phyloP scores from a whole-genome alignment of 768 basidiomycete species.

The Exidia glandulosa region DNA sequence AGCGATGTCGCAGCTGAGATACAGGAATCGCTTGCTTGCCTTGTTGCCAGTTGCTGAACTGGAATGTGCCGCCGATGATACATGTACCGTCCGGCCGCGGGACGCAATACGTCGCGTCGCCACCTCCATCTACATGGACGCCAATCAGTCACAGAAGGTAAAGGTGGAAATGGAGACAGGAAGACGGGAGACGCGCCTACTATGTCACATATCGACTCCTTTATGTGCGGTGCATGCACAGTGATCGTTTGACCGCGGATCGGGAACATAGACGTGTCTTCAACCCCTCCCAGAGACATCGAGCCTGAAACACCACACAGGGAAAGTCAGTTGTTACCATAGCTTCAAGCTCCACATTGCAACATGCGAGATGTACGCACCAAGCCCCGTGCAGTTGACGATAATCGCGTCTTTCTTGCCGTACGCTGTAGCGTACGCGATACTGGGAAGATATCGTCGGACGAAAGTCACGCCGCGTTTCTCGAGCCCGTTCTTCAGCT shows the following conservation, averaged over 20 bases:
- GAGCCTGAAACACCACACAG: too few species aligned
- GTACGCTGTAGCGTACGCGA: slow-evolving; percentile 34
- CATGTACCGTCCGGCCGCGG: slow-evolving; percentile 36
- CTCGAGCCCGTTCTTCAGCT: slow-evolving; percentile 16
- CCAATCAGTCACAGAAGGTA: not conserved
- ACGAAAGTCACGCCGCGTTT: slow-evolving; percentile 33
- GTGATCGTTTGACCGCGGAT: slow-evolving; percentile 79
- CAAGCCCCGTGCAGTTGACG: slow-evolving; percentile 47
- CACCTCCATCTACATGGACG: not conserved
- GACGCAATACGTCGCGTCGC: slow-evolving; percentile 44
- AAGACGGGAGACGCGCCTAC: not conserved
- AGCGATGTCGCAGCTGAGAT: too few species aligned
- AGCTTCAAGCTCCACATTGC: too few species aligned
- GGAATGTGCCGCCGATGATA: slow-evolving; percentile 49
- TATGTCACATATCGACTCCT: slow-evolving; percentile 20
- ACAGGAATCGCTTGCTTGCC: too few species aligned
- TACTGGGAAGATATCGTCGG: slow-evolving; percentile 27
- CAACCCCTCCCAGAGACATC: slow-evolving; percentile 64
- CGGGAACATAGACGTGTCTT: slow-evolving; percentile 64
- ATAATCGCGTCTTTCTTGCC: slow-evolving; percentile 23
- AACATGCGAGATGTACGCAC: slow-evolving; percentile 19
- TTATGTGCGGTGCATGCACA: slow-evolving; percentile 56
- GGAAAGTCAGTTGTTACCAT: too few species aligned
- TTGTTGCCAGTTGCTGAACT: slow-evolving; percentile 40
- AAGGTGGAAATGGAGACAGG: not conserved